Percentiles rank a stretch among this genome's conserved stretches.
phyloP scores from a whole-genome alignment of 495 filamentous ascomycete species.

The Aspergillus ellipticus region DNA sequence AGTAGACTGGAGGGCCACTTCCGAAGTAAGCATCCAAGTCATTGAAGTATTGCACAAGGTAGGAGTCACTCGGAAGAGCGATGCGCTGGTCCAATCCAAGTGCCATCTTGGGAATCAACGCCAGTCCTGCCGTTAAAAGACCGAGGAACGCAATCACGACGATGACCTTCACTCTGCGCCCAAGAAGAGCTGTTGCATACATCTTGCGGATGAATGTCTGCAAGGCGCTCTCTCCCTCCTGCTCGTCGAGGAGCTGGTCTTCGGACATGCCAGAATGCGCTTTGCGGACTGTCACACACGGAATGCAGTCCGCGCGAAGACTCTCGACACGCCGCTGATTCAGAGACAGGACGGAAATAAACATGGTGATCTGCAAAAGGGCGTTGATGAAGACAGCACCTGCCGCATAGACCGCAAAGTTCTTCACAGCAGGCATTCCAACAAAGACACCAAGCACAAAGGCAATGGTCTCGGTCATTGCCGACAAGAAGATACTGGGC shows the following conservation, averaged over 20 bases:
- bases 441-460: constrained; percentile 92
- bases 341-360: constrained; percentile 82
- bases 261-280: constrained; percentile 52
- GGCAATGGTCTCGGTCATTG: constrained; percentile 85
- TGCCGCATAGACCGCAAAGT: constrained; percentile 94
- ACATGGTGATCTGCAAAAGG: constrained; percentile 91
- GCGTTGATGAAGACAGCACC: constrained; percentile 97
- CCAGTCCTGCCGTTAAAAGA: constrained; percentile 78
- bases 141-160: constrained; percentile 80
- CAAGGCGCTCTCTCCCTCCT: constrained; percentile 62
- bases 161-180: constrained; percentile 69
- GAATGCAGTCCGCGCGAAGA: constrained; percentile 87
- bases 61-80: constrained; percentile 87
- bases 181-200: constrained; percentile 80
- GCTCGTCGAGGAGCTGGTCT: constrained; percentile 60
- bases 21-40: constrained; percentile 91
- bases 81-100: constrained; percentile 93
- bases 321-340: constrained; percentile 87
- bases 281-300: constrained; percentile 73
- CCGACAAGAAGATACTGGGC: constrained; percentile 93
- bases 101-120: constrained; percentile 76
- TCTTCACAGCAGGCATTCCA: constrained; percentile 94
- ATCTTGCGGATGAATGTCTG: constrained; percentile 82
- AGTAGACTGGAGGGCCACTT: constrained; percentile 91
- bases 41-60: constrained; percentile 91